Conservation (phyloP, 345 rosid genomes). For the Acer negundo region DNA sequence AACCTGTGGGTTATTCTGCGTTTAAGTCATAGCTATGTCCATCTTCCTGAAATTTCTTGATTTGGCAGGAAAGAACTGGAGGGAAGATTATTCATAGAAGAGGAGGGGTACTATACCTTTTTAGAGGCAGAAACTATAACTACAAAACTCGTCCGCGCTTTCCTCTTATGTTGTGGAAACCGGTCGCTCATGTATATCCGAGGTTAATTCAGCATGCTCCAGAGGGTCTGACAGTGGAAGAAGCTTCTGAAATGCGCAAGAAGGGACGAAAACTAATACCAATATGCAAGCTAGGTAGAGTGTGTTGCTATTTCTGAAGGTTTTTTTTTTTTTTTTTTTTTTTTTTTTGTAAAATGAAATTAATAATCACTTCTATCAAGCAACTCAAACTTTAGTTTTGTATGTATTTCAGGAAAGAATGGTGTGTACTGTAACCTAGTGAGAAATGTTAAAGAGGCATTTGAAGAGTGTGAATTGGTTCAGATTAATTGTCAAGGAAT, state of each 20-base stretch:
- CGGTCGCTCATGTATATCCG: conserved; percentile 77
- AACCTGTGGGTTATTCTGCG: not conserved
- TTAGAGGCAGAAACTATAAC: conserved; percentile 93
- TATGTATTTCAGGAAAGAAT: conserved; percentile 64
- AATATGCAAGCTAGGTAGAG: conserved; percentile 77
- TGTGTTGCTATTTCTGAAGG: not conserved
- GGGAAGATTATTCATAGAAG: conserved; percentile 79
- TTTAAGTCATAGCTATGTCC: conserved; percentile 4
- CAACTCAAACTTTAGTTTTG: conserved; percentile 15
- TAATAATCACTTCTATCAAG: conserved; percentile 11
- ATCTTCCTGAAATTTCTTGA: not conserved
- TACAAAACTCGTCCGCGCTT: conserved; percentile 72
- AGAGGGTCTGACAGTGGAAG: conserved; percentile 66
- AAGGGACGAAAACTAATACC: conserved; percentile 76
- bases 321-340: not conserved
- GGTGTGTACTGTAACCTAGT: conserved; percentile 78
- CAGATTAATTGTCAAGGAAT: conserved; percentile 78
- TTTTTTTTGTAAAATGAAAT: not conserved
- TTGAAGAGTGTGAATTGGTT: conserved; percentile 90
- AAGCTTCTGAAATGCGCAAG: conserved; percentile 77
- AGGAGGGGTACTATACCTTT: conserved; percentile 78
- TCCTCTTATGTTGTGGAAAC: conserved; percentile 98
- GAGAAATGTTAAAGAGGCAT: conserved; percentile 74
- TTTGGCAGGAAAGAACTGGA: conserved; percentile 80
- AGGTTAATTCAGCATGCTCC: conserved; percentile 68